Percentiles rank a stretch among this genome's conserved stretches.
Conservation (phyloP, 1,284 basidiomycete species). For the Malassezia obtusa region DNA sequence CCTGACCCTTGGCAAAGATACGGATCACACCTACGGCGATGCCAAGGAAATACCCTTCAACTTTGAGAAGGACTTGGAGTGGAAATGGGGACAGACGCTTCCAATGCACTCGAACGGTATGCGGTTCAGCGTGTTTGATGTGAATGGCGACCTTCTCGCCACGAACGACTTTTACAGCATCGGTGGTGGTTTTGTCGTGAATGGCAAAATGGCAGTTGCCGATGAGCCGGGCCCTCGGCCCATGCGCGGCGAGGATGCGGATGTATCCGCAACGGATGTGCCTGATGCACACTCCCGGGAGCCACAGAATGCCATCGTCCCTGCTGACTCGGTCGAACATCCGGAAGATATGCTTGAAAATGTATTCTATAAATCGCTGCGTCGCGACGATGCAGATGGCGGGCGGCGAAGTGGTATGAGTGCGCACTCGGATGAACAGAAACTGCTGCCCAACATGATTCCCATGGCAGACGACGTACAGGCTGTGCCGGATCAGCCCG, state of each 20-base stretch:
- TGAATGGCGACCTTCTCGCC: constrained; percentile 72
- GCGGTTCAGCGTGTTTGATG: constrained; percentile 75
- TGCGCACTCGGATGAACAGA: constrained; percentile 6
- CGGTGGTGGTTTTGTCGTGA: constrained; percentile 44
- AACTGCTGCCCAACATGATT: background rate
- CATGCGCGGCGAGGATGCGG: background rate
- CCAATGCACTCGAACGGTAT: constrained; percentile 58
- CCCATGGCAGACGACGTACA: background rate
- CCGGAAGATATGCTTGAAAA: constrained; percentile 70
- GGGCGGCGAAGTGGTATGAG: constrained; percentile 54
- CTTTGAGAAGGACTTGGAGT: constrained; percentile 74
- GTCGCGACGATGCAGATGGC: constrained; percentile 66
- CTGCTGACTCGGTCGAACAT: background rate
- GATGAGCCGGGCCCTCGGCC: constrained; percentile 1
- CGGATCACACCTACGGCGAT: background rate
- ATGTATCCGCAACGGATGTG: background rate
- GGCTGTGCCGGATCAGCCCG: background rate
- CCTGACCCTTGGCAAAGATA: constrained; percentile 58
- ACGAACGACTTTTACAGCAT: constrained; percentile 79
- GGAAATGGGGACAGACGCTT: constrained; percentile 64
- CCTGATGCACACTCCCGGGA: too few species aligned
- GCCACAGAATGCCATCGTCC: background rate
- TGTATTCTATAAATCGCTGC: constrained; percentile 89
- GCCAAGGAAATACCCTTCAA: constrained; percentile 60
- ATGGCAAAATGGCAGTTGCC: constrained; percentile 35